Base-by-base conservation (phyloP, 1,284 basidiomycete genomes). In the Cryptococcus amylolentus region DNA sequence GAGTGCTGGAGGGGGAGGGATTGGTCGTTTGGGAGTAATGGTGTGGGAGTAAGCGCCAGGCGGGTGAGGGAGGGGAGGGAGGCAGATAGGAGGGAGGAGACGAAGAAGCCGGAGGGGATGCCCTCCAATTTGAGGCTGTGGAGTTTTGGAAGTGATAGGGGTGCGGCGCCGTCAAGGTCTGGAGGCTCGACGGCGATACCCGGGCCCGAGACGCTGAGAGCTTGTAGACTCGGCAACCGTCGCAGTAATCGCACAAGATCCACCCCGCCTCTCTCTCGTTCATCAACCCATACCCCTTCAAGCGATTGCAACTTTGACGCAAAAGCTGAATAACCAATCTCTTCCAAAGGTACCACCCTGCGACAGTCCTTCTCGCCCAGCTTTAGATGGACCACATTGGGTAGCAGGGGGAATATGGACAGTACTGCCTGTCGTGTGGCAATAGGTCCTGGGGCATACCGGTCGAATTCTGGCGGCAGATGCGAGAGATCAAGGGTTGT, bases 31-130 rank as follows among this genome's bases (percentile, higher is more conserved):
- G 53, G 37, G 23, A 49, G 27, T 7, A 58, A 28, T 49, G 64
- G 52, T 68, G 86, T 89, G 3, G 87, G 85, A 1, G 88, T 88
- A 46, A 92, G 72, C n/a, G 83, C 84, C 20, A 92, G 78, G 62
- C 84, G 84, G n/a, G 73, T 79, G 39, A 92, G 77, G 1, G 80
- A 73, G 0, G 88, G 89, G 3, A 92, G 82, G 0, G 83, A 72
- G 0, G 86, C 82, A 31, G 79, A 70, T 10, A 87, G 77, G 20
- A 93, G 79, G 3, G 83, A 79, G 27, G 81, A 75, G 64, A 91
- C 79, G 27, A 89, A 77, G 14, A 84, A 81, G 1, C 87, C 87
- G 2, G 80, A 81, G 40, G 85, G 84, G 71, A 88, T 83, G 5
- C 85, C 86, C 18, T 88, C 77, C 12, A 91, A 68, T 13, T 83